A percentile compares a stretch with the other conserved stretches of the same genome.
These are phyloP conservation scores for Phytophthora fragariaefolia DNA, from an alignment of 352 stramenopile genomes.

Conservation along the genomic window DNA sequence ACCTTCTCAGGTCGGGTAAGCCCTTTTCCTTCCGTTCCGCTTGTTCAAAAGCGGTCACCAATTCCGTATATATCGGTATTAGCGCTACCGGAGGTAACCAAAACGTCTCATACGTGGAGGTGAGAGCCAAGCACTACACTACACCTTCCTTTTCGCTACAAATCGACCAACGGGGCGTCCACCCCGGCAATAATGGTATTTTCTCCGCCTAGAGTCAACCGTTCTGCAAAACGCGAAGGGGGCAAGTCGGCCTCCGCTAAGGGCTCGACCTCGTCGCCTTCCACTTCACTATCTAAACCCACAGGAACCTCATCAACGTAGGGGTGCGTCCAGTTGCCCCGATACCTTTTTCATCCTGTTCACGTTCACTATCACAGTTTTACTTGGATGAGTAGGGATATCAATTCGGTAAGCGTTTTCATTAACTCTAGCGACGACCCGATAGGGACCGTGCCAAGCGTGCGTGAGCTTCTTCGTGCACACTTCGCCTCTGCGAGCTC, in stretches of 20 bases:
- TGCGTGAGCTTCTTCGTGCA: too few species aligned
- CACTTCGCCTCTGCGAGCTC: neutral
- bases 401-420: slow-evolving; percentile 1
- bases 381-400: neutral
- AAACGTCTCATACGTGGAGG: too few species aligned
- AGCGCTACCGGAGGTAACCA: too few species aligned
- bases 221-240: neutral
- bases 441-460: slow-evolving; percentile 5
- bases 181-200: neutral
- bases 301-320: neutral
- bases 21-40: too few species aligned
- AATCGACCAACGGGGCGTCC: neutral
- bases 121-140: neutral
- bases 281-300: neutral
- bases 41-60: too few species aligned
- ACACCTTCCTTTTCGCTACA: neutral
- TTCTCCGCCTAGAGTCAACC: neutral
- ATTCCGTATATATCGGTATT: too few species aligned
- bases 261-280: neutral
- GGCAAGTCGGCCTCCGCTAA: neutral
- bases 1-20: too few species aligned
- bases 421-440: neutral
- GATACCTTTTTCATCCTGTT: slow-evolving; percentile 7
- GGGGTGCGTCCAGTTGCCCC: neutral
- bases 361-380: slow-evolving; percentile 3